phyloP scores from a whole-genome alignment of 768 basidiomycete species.

The Rhodosporidiobolus odoratus region DNA sequence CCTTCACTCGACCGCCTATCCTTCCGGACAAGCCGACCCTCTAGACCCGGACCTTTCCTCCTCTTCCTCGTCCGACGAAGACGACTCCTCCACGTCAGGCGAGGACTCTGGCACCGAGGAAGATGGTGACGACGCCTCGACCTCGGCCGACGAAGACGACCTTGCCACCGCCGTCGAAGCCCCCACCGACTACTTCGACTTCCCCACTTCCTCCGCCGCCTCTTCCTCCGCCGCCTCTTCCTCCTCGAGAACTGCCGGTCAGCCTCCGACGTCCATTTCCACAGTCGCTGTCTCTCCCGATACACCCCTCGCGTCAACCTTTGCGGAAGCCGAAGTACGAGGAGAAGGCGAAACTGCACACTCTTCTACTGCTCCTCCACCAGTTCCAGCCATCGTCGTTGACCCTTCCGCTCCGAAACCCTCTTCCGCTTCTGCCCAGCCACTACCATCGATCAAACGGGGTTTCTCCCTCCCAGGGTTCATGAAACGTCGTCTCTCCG shows the following conservation, averaged over 20 bases:
- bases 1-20: constrained; percentile 39
- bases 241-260: too few species aligned
- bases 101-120: constrained; percentile 41
- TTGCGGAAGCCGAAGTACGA: too few species aligned
- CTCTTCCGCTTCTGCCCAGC: neutral
- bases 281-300: too few species aligned
- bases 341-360: too few species aligned
- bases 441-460: constrained; percentile 14
- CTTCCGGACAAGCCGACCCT: constrained; percentile 48
- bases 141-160: constrained; percentile 39
- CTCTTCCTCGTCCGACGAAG: constrained; percentile 39
- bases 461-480: constrained; percentile 28
- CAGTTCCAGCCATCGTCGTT: constrained; percentile 23
- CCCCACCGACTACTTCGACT: constrained; percentile 24
- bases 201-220: neutral
- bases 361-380: neutral
- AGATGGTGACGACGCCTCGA: constrained; percentile 30
- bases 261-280: too few species aligned
- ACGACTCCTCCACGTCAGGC: constrained; percentile 8
- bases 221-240: too few species aligned
- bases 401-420: neutral
- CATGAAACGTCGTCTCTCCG: constrained; percentile 26
- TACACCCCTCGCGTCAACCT: too few species aligned
- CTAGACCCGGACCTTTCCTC: constrained; percentile 47
- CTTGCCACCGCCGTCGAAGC: neutral